Percentiles rank a stretch among this genome's conserved stretches.
Evolutionary conservation across 1,139 yeast species (phyloP).

Genomic region (Nakaseomyces delphensis): DNA sequence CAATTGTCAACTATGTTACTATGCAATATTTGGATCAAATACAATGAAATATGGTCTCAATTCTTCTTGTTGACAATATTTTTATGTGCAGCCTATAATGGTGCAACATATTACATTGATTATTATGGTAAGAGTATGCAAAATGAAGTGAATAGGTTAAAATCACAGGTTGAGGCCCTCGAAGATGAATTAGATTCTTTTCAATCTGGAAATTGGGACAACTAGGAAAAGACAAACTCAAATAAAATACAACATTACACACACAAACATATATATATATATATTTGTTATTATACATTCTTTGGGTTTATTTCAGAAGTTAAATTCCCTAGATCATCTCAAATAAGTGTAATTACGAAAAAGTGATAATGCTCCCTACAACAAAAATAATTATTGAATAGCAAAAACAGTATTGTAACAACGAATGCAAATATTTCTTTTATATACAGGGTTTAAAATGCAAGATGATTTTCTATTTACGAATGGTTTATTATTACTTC

Average conservation of each 20-base stretch:
- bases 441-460: too few species aligned
- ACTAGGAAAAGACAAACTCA: not conserved
- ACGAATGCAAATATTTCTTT: too few species aligned
- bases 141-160: constrained; percentile 70
- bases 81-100: constrained; percentile 75
- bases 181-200: constrained; percentile 31
- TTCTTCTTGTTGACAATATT: constrained; percentile 64
- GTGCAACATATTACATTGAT: constrained; percentile 90
- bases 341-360: too few species aligned
- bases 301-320: too few species aligned
- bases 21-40: constrained; percentile 78
- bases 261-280: too few species aligned
- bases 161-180: constrained; percentile 53
- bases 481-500: not conserved
- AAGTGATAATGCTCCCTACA: too few species aligned
- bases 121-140: constrained; percentile 77
- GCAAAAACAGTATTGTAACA: too few species aligned
- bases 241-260: not conserved
- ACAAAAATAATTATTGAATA: too few species aligned
- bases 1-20: constrained; percentile 83
- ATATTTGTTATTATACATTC: not conserved
- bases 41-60: constrained; percentile 53
- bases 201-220: constrained; percentile 1
- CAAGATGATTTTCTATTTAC: too few species aligned
- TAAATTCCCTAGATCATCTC: too few species aligned